Base-by-base conservation (phyloP, 441 rosid species). In the Mallotus japonicus region DNA sequence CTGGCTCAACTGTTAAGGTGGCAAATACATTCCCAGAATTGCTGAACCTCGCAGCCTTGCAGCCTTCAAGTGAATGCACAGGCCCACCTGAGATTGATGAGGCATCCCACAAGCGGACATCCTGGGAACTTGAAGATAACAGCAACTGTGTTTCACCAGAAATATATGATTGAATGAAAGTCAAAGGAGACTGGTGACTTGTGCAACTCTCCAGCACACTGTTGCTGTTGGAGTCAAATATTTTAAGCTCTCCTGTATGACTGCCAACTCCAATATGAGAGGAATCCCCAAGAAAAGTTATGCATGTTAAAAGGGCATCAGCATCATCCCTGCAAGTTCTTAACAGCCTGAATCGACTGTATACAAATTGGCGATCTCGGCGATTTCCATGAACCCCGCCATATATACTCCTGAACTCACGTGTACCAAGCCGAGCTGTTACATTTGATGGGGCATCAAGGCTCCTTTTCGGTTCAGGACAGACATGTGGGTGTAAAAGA, bases 361-460 rank as follows among this genome's bases (percentile, higher is more conserved):
- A 96, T 77, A 96, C 89, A 77, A 91, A 93, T 71, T 93, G 99
- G 19, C 99, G 97, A 79, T 96, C 97, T 83, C 88, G 87, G 67
- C 98, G 97, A 81, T 87, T 90, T 74, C 99, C 96, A 81, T 92
- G 97, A 67, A 96, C 88, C 68, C 99, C 97, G 49, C 97, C 91
- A 80, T 92, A 88, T 71, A 73, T 81, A 75, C 87, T 89, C 80
- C 85, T 89, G 77, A 84, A 90, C 77, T 93, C 99, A 70, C 97
- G 92, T 42, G 89, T 85, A 65, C 97, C 97, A 76, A 92, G 90
- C 73, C 99, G 90, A 49, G 89, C 88, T 17, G 99, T 90, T 71
- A 92, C 91, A 81, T 93, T 96, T 64, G 83, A 81, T 73, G 98
- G 99, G 54, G 97, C 92, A 81, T 96, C 99, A 74, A 90, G 89